Percentiles rank a stretch among this genome's conserved stretches.
Evolutionary conservation across 225 moss, liverwort and hornwort genomes (phyloP).

Genomic region (Marchantia paleacea): DNA sequence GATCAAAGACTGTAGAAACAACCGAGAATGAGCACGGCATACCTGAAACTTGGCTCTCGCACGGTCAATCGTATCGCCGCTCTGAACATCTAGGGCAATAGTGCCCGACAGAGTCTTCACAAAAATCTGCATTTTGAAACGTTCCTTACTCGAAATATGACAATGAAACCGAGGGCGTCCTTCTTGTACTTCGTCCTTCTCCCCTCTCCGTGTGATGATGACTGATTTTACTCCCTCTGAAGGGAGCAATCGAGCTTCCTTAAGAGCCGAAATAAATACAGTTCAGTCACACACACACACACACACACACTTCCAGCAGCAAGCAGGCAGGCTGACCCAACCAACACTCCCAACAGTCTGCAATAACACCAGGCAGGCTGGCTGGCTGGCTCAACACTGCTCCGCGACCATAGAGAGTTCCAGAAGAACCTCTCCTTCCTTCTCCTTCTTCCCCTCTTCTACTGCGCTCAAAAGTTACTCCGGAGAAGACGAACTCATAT

Average conservation of each 20-base stretch:
- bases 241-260: no score
- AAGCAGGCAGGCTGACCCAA: not conserved
- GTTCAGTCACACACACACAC: not conserved
- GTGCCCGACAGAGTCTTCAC: conserved; percentile 11
- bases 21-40: not conserved
- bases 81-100: conserved; percentile 19
- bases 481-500: not conserved
- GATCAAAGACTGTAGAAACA: not conserved
- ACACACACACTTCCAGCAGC: not conserved
- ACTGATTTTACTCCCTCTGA: no score
- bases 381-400: no score
- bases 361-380: no score
- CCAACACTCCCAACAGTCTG: no score
- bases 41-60: conserved; percentile 16
- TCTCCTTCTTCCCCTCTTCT: not conserved
- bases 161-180: no score
- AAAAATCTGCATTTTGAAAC: conserved; percentile 20
- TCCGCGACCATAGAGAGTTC: no score
- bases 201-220: no score
- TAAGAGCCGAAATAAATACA: no score
- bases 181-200: no score
- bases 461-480: not conserved
- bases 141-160: no score
- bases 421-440: no score
- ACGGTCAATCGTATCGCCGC: not conserved